Conservation (phyloP, 345 rosid genomes). For the Pseudoturritis turrita region DNA sequence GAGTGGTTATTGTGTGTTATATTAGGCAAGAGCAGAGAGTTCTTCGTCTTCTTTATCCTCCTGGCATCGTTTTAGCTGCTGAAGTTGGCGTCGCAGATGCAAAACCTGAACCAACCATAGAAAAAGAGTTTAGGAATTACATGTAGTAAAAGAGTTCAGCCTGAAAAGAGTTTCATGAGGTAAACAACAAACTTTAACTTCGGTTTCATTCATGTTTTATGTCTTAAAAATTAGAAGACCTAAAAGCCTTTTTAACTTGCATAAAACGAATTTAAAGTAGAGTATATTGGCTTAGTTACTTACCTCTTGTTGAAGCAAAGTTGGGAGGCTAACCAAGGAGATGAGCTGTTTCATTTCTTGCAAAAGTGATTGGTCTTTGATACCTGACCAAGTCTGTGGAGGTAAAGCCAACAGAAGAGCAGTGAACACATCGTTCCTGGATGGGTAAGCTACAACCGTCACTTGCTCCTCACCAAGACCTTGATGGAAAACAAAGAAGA, state of each 20-base stretch:
- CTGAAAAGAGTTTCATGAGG: neutral
- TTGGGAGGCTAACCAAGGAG: constrained; percentile 50
- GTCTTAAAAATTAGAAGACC: neutral
- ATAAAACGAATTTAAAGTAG: neutral
- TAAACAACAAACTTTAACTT: neutral
- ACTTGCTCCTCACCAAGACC: constrained; percentile 52
- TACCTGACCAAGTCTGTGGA: constrained; percentile 65
- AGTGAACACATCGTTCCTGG: constrained; percentile 62
- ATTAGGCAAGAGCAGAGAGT: constrained; percentile 48
- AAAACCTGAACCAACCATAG: constrained; percentile 46
- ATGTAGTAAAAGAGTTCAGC: neutral
- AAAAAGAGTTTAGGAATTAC: too few relatives aligned
- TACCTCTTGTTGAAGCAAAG: constrained; percentile 92
- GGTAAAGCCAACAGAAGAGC: constrained; percentile 87
- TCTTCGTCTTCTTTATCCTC: constrained; percentile 70
- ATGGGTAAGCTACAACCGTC: constrained; percentile 45
- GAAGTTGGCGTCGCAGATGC: constrained; percentile 62
- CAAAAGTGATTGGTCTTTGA: constrained; percentile 55
- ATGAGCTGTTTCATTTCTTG: constrained; percentile 51
- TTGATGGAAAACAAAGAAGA: constrained; percentile 28
- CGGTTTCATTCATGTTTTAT: neutral
- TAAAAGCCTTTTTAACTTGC: neutral
- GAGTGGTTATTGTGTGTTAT: neutral
- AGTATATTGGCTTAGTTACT: neutral
- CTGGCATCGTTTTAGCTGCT: constrained; percentile 62